phyloP scores from a whole-genome alignment of 768 basidiomycete species.

The Tubosaeta sp. region DNA sequence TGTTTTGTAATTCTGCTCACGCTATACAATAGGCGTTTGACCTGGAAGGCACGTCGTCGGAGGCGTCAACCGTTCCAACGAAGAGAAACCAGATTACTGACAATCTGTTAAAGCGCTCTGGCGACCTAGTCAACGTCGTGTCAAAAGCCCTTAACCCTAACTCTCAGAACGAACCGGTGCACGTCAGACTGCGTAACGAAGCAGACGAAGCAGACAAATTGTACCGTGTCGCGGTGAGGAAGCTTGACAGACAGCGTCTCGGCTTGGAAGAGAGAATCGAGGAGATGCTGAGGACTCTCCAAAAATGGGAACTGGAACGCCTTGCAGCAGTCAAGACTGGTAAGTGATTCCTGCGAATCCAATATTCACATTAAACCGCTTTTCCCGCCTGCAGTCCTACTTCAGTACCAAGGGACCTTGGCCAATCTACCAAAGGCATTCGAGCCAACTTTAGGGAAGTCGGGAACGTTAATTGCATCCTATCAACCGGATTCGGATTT shows the following conservation, averaged over 20 bases:
- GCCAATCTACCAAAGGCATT: conserved; percentile 66
- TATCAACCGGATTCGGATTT: conserved; percentile 89
- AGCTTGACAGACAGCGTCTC: conserved; percentile 80
- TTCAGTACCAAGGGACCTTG: conserved; percentile 83
- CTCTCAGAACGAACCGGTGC: conserved; percentile 53
- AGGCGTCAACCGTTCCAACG: conserved; percentile 16
- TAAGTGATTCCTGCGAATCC: conserved; percentile 29
- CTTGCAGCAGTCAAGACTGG: conserved; percentile 83
- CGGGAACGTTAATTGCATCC: conserved; percentile 70
- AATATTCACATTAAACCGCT: neutral
- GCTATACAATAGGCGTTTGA: conserved; percentile 24
- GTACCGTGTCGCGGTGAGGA: conserved; percentile 77
- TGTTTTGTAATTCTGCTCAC: conserved; percentile 22
- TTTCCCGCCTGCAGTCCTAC: conserved; percentile 49
- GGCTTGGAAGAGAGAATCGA: conserved; percentile 84
- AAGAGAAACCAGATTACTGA: conserved; percentile 42
- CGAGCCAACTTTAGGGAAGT: conserved; percentile 61
- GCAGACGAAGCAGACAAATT: conserved; percentile 76
- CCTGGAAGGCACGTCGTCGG: conserved; percentile 23
- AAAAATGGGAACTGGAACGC: conserved; percentile 83
- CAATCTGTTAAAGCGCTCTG: conserved; percentile 64
- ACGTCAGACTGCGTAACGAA: conserved; percentile 68
- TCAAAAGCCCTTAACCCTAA: conserved; percentile 60
- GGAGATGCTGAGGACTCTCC: conserved; percentile 72
- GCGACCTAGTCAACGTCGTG: conserved; percentile 65